Evolutionary conservation across 2,329 filamentous ascomycete genomes (phyloP).

Genomic region (Hypoxylon sp.): DNA sequence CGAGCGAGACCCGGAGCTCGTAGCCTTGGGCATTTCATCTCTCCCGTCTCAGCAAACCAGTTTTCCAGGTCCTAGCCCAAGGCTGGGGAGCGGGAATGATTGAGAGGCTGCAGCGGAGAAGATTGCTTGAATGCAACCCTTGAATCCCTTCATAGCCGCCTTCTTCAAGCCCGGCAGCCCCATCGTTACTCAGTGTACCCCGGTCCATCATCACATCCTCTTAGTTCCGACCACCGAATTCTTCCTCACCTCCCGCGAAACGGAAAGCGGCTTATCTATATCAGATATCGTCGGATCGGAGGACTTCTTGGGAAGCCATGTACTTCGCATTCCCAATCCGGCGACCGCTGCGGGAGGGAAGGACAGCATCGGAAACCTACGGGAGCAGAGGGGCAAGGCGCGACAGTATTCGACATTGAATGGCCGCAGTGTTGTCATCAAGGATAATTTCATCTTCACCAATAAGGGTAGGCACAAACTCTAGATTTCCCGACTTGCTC

Average conservation of each 20-base stretch:
- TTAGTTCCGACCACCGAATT: constrained; percentile 95
- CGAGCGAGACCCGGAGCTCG: background rate
- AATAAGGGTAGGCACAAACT: constrained; percentile 81
- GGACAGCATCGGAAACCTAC: constrained; percentile 72
- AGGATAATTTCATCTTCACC: constrained; percentile 91
- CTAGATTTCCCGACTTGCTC: constrained; percentile 7
- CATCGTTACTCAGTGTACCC: constrained; percentile 89
- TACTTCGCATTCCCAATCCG: constrained; percentile 80
- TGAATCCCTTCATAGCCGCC: constrained; percentile 98
- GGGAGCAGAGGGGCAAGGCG: constrained; percentile 91
- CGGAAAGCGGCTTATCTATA: constrained; percentile 82
- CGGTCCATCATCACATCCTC: constrained; percentile 91
- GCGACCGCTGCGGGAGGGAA: constrained; percentile 65
- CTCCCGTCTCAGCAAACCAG: constrained; percentile 8
- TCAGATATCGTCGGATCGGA: constrained; percentile 87
- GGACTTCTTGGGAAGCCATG: constrained; percentile 97
- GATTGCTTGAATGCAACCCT: constrained; percentile 87
- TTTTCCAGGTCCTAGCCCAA: constrained; percentile 32
- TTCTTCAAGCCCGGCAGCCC: constrained; percentile 90
- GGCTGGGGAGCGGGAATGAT: constrained; percentile 42
- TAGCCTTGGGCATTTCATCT: constrained; percentile 9
- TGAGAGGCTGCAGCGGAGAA: constrained; percentile 50
- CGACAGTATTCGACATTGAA: constrained; percentile 95
- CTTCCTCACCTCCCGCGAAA: constrained; percentile 87
- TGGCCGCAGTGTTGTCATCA: constrained; percentile 91